These are phyloP conservation scores for Keithomyces neogunnii DNA, from an alignment of 2,329 filamentous ascomycete genomes.

Conservation along the genomic window DNA sequence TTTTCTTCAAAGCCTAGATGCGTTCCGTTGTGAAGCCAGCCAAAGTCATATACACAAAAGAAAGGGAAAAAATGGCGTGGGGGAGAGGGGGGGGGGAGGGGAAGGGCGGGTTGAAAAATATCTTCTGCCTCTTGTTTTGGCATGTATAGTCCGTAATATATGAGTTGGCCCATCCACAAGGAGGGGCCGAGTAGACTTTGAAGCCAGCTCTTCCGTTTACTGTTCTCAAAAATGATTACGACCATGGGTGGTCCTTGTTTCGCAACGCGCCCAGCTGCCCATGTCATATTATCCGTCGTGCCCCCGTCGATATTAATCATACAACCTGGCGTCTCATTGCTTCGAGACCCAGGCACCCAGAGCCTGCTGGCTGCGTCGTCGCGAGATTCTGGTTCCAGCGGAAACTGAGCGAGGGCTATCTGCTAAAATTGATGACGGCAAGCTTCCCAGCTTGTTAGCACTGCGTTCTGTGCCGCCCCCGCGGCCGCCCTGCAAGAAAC, in stretches of 20 bases:
- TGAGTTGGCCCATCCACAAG: not conserved
- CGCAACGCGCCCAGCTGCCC: not conserved
- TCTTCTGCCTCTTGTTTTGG: not conserved
- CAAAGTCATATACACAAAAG: slow-evolving; percentile 1
- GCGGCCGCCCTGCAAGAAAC: not conserved
- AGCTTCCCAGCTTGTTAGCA: slow-evolving; percentile 24
- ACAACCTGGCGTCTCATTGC: not conserved
- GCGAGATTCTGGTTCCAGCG: not conserved
- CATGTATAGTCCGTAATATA: not conserved
- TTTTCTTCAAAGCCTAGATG: not conserved
- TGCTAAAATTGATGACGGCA: slow-evolving; percentile 43
- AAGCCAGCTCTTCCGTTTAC: not conserved
- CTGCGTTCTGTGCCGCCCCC: not conserved
- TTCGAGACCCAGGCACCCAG: not conserved
- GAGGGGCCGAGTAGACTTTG: not conserved
- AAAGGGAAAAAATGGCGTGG: no score
- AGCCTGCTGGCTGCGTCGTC: slow-evolving; percentile 1
- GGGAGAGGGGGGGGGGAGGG: no score
- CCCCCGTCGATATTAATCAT: not conserved
- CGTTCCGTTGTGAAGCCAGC: not conserved
- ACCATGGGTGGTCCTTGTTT: not conserved
- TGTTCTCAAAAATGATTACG: not conserved
- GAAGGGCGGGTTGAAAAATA: not conserved
- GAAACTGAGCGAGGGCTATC: slow-evolving; percentile 16
- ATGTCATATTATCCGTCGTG: not conserved